phyloP scores from a whole-genome alignment of 2,329 filamentous ascomycete genomes.

The Penicillium sp. region DNA sequence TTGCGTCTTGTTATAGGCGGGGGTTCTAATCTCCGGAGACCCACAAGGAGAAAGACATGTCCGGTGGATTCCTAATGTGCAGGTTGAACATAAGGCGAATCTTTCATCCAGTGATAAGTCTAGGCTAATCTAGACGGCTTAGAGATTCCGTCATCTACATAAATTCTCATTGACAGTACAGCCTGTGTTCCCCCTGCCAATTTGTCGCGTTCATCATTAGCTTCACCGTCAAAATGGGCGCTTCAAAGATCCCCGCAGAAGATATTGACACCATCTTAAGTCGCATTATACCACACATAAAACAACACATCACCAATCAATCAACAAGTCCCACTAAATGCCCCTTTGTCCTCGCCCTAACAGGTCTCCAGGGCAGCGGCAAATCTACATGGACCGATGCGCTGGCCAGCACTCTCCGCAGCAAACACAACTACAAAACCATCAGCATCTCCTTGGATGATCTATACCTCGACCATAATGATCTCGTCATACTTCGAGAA shows the following conservation, averaged over 20 bases:
- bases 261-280: constrained; percentile 2
- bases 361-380: constrained; percentile 19
- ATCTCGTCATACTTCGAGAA: constrained; percentile 9
- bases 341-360: constrained; percentile 15
- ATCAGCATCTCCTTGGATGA: constrained; percentile 21
- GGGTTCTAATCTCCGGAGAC: background rate
- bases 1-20: background rate
- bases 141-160: background rate
- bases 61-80: background rate
- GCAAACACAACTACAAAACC: constrained; percentile 7
- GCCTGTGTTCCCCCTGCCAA: too few species aligned
- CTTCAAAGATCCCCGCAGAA: constrained; percentile 4
- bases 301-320: background rate
- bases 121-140: background rate
- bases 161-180: too few species aligned
- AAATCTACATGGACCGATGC: constrained; percentile 20
- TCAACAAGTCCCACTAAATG: background rate
- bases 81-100: background rate
- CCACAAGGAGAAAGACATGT: background rate
- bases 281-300: constrained; percentile 6
- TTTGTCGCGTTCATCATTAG: background rate
- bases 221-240: background rate
- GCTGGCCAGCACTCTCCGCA: constrained; percentile 5
- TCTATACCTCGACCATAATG: constrained; percentile 15
- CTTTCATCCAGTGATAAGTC: background rate